phyloP scores from a whole-genome alignment of 163 green algal species.

The Scenedesmus sp. region DNA sequence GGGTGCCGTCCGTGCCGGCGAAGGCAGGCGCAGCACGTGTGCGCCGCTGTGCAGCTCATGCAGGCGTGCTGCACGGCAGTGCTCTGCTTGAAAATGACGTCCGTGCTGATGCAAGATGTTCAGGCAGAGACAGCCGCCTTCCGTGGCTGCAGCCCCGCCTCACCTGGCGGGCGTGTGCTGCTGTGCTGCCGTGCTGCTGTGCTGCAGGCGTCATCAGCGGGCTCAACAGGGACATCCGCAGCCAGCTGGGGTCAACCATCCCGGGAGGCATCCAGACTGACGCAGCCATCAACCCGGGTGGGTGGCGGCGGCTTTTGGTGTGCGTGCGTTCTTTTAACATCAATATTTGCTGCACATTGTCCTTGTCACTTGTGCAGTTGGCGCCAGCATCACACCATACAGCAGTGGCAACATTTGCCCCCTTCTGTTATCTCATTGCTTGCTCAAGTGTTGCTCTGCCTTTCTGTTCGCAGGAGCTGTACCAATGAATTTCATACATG shows the following conservation, averaged over 20 bases:
- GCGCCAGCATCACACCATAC: neutral
- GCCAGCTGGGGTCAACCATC: conserved; percentile 74
- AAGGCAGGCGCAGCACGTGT: too few relatives aligned
- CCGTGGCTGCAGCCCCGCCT: too few relatives aligned
- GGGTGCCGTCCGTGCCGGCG: too few relatives aligned
- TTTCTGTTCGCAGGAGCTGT: too few relatives aligned
- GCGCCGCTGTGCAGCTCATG: neutral
- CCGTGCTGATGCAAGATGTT: too few relatives aligned
- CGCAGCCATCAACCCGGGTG: conserved; percentile 63
- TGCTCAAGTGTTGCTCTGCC: too few relatives aligned
- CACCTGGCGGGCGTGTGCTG: neutral
- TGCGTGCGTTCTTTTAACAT: neutral
- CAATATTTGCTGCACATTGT: neutral
- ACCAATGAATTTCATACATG: too few relatives aligned
- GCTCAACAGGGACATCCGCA: conserved; percentile 67
- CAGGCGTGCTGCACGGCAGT: too few relatives aligned
- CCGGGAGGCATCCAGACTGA: conserved; percentile 82
- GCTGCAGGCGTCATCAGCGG: conserved; percentile 66
- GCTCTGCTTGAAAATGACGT: too few relatives aligned
- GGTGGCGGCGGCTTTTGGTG: neutral
- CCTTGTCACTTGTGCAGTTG: neutral
- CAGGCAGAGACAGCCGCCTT: too few relatives aligned
- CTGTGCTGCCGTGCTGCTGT: neutral
- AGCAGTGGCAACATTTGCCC: neutral
- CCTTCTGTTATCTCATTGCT: too few relatives aligned